Conservation (phyloP, 73 alveolate species). For the Uronychia binucleata region DNA sequence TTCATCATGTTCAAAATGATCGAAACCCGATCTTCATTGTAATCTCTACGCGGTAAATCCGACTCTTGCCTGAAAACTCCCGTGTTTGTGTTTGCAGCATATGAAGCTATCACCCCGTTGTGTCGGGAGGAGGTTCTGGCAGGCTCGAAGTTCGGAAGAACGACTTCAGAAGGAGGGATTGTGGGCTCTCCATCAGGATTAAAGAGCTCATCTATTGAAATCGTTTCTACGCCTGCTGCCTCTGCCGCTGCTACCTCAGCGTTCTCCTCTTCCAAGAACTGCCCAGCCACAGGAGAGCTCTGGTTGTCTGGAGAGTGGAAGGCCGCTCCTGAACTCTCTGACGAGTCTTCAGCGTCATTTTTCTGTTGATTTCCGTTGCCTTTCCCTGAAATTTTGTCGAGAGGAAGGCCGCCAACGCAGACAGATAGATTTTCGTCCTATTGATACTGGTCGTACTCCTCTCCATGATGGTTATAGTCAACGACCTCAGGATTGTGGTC, state of each 20-base stretch:
- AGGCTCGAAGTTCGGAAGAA: conserved; percentile 56
- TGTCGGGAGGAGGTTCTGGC: conserved; percentile 56
- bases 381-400: not conserved
- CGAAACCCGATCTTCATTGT: conserved; percentile 78
- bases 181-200: not conserved
- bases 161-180: conserved; percentile 46
- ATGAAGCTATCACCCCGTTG: conserved; percentile 64
- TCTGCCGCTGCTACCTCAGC: not conserved
- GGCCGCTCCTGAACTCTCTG: not conserved
- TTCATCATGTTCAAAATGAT: conserved; percentile 67
- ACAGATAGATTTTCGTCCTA: not conserved
- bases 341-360: not conserved
- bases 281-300: not conserved
- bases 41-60: conserved; percentile 21
- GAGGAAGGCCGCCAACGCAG: not conserved
- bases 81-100: conserved; percentile 75
- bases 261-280: not conserved
- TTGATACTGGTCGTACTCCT: not conserved
- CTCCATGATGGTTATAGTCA: not conserved
- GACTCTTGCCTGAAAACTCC: conserved; percentile 32
- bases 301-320: not conserved
- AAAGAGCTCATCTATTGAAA: not conserved
- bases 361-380: not conserved
- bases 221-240: not conserved
- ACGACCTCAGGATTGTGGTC: not conserved